Evolutionary conservation across 805 yeast genomes (phyloP).

Genomic region (Maudiozyma saulgeensis): DNA sequence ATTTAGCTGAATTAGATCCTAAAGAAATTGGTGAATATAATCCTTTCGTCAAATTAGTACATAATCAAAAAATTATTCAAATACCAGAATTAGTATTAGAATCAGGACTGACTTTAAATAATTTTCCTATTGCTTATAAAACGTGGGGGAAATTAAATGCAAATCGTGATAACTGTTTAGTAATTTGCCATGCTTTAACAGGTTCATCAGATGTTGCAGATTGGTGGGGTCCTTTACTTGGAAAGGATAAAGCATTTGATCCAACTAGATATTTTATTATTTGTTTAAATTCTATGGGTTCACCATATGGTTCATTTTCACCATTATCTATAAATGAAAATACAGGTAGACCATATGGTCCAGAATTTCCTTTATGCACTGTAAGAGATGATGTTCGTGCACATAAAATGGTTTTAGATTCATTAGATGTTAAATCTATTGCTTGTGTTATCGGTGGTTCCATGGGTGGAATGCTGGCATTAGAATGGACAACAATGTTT

Average conservation of each 20-base stretch:
- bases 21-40: slow-evolving; percentile 32
- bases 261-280: slow-evolving; percentile 78
- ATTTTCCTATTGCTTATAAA: slow-evolving; percentile 90
- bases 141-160: slow-evolving; percentile 86
- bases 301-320: slow-evolving; percentile 93
- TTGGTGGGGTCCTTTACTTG: slow-evolving; percentile 98
- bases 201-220: slow-evolving; percentile 93
- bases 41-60: slow-evolving; percentile 59
- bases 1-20: slow-evolving; percentile 10
- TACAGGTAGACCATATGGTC: slow-evolving; percentile 75
- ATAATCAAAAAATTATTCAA: slow-evolving; percentile 68
- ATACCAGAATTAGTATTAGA: slow-evolving; percentile 70
- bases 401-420: slow-evolving; percentile 69
- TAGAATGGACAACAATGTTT: slow-evolving; percentile 65
- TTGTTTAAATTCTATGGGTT: slow-evolving; percentile 87
- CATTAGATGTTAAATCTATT: slow-evolving; percentile 64
- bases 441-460: slow-evolving; percentile 94
- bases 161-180: slow-evolving; percentile 61
- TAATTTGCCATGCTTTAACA: slow-evolving; percentile 93
- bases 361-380: slow-evolving; percentile 88
- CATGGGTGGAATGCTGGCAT: slow-evolving; percentile 96
- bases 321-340: slow-evolving; percentile 77
- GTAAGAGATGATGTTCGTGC: slow-evolving; percentile 85
- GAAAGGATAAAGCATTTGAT: slow-evolving; percentile 76
- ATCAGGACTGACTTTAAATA: slow-evolving; percentile 58